A percentile compares a stretch with the other conserved stretches of the same genome.
phyloP scores from a whole-genome alignment of 108 stramenopile species.

The Nitzschia sp. region DNA sequence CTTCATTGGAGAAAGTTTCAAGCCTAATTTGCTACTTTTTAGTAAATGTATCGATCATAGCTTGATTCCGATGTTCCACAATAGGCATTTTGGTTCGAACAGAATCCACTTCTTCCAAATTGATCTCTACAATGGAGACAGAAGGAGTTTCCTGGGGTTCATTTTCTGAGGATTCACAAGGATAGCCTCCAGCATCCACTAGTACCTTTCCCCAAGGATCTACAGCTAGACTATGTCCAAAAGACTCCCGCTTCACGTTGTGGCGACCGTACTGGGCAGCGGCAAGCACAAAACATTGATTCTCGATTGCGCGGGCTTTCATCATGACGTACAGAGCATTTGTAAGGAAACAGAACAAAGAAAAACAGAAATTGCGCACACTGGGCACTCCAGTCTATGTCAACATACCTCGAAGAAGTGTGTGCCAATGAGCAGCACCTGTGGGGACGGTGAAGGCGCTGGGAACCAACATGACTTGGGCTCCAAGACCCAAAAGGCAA shows the following conservation, averaged over 20 bases:
- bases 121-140: conserved; percentile 66
- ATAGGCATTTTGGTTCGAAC: conserved; percentile 84
- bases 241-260: conserved; percentile 83
- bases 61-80: conserved; percentile 57
- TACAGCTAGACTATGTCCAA: conserved; percentile 78
- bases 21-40: no score
- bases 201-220: conserved; percentile 74
- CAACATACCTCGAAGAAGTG: conserved; percentile 66
- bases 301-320: conserved; percentile 91
- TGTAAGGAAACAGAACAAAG: not conserved
- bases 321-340: no score
- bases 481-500: conserved; percentile 58
- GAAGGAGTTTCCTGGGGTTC: conserved; percentile 38
- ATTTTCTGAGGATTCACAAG: not conserved
- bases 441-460: conserved; percentile 95
- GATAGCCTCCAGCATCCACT: conserved; percentile 40
- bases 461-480: conserved; percentile 85
- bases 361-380: conserved; percentile 20
- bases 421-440: conserved; percentile 97
- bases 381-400: not conserved
- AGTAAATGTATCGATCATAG: not conserved
- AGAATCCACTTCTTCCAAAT: conserved; percentile 46
- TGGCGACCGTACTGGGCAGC: conserved; percentile 93
- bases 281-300: conserved; percentile 92
- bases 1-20: no score